These are phyloP conservation scores for Strobilomyces dryophilus DNA, from an alignment of 768 basidiomycete genomes.

Conservation along the genomic window DNA sequence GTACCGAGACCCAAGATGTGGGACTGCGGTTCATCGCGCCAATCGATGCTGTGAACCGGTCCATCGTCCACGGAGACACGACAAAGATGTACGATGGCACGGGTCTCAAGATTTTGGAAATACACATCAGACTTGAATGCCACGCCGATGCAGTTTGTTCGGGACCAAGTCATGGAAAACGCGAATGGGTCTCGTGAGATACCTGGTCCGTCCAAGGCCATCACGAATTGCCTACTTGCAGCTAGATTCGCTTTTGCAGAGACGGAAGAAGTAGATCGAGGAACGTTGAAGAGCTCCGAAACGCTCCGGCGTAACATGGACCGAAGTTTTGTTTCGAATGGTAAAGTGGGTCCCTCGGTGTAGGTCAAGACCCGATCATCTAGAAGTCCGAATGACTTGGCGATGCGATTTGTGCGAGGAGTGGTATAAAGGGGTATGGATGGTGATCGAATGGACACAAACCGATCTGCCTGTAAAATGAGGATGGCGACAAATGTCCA, in stretches of 20 bases:
- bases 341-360: constrained; percentile 35
- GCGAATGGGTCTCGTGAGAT: constrained; percentile 51
- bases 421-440: constrained; percentile 56
- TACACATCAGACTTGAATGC: constrained; percentile 57
- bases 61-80: constrained; percentile 34
- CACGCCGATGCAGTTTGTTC: constrained; percentile 55
- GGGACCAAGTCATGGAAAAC: constrained; percentile 61
- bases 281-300: constrained; percentile 43
- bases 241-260: constrained; percentile 60
- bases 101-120: constrained; percentile 57
- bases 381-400: constrained; percentile 55
- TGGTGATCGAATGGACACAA: constrained; percentile 50
- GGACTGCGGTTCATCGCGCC: constrained; percentile 42
- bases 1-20: constrained; percentile 50
- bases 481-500: neutral
- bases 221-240: constrained; percentile 47
- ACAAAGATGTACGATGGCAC: constrained; percentile 49
- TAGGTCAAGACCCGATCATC: constrained; percentile 55
- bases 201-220: constrained; percentile 64
- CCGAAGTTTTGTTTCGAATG: constrained; percentile 40
- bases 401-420: constrained; percentile 64
- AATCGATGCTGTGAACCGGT: constrained; percentile 45
- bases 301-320: constrained; percentile 49
- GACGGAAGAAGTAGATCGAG: constrained; percentile 30
- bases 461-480: constrained; percentile 50